phyloP scores from a whole-genome alignment of 805 yeast genomes.

The Cyberlindnera nakhonratchasimensis region DNA sequence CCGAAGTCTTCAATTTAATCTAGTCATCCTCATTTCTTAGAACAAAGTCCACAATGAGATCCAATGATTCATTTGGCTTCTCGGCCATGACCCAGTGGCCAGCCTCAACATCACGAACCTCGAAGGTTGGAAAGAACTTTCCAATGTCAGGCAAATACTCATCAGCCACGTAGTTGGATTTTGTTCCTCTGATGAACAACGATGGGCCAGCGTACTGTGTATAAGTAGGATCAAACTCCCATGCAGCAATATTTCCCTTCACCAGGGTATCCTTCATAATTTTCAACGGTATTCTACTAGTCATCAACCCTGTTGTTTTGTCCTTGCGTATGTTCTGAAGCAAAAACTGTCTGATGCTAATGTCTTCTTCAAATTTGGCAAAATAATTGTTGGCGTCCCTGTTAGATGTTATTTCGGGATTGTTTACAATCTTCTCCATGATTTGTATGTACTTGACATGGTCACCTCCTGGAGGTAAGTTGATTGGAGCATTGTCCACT shows the following conservation, averaged over 20 bases:
- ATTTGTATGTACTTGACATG: slow-evolving; percentile 68
- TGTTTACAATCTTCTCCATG: slow-evolving; percentile 53
- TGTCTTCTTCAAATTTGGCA: slow-evolving; percentile 55
- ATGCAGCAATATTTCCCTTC: slow-evolving; percentile 64
- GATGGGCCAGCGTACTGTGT: slow-evolving; percentile 67
- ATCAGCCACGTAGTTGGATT: slow-evolving; percentile 77
- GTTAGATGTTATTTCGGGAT: slow-evolving; percentile 41
- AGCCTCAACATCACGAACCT: slow-evolving; percentile 67
- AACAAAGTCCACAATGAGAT: slow-evolving; percentile 58
- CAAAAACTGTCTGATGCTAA: slow-evolving; percentile 70
- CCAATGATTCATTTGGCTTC: slow-evolving; percentile 73
- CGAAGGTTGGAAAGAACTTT: slow-evolving; percentile 73
- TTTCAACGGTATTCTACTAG: slow-evolving; percentile 58
- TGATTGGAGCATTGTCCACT: slow-evolving; percentile 90
- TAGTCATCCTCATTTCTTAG: slow-evolving; percentile 38
- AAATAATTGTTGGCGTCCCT: slow-evolving; percentile 68
- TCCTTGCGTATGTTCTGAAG: slow-evolving; percentile 61
- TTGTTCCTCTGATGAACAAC: slow-evolving; percentile 74
- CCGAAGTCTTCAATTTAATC: too few relatives aligned
- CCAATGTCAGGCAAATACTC: slow-evolving; percentile 74
- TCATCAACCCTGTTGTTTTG: slow-evolving; percentile 32
- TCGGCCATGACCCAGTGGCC: slow-evolving; percentile 96
- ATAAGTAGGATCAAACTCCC: slow-evolving; percentile 63
- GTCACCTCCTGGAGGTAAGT: slow-evolving; percentile 49
- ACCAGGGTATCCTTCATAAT: slow-evolving; percentile 62